Evolutionary conservation across 2,329 filamentous ascomycete genomes (phyloP).

Genomic region (Aspergillus sergii): DNA sequence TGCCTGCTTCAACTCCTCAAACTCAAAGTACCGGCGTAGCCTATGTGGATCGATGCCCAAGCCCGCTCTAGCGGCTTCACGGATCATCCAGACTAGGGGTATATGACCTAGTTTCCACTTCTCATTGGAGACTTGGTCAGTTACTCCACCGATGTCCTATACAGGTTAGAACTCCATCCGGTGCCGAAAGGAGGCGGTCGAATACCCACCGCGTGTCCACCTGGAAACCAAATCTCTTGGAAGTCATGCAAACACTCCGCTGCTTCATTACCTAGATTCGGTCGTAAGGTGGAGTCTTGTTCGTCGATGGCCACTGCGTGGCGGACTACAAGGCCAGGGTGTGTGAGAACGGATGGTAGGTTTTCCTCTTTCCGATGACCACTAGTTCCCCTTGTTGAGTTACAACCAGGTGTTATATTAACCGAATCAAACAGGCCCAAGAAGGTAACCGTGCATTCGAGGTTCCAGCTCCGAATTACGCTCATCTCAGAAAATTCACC

Average conservation of each 20-base stretch:
- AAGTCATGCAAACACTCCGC: background rate
- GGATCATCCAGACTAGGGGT: background rate
- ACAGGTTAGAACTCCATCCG: background rate
- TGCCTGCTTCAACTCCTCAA: too few relatives aligned
- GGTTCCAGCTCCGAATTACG: background rate
- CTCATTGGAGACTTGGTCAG: background rate
- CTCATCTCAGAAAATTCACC: background rate
- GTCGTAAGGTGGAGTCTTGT: background rate
- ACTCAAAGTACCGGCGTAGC: background rate
- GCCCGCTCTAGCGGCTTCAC: background rate
- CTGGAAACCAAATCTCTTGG: slow-evolving; percentile 1
- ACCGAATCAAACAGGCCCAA: background rate
- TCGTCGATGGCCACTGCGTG: slow-evolving; percentile 1
- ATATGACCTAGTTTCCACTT: background rate
- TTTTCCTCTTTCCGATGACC: background rate
- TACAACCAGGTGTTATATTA: background rate
- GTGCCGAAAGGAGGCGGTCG: too few relatives aligned
- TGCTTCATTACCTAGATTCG: background rate
- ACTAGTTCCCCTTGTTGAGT: background rate
- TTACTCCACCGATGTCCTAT: slow-evolving; percentile 2
- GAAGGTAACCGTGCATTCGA: background rate
- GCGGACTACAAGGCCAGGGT: background rate
- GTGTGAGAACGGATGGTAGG: background rate
- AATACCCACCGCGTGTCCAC: background rate
- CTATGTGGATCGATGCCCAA: background rate